Evolutionary conservation across 2,329 filamentous ascomycete species (phyloP), one percentile per base, ranked within the genome.

Genomic region (Elsinoe perseae): DNA sequence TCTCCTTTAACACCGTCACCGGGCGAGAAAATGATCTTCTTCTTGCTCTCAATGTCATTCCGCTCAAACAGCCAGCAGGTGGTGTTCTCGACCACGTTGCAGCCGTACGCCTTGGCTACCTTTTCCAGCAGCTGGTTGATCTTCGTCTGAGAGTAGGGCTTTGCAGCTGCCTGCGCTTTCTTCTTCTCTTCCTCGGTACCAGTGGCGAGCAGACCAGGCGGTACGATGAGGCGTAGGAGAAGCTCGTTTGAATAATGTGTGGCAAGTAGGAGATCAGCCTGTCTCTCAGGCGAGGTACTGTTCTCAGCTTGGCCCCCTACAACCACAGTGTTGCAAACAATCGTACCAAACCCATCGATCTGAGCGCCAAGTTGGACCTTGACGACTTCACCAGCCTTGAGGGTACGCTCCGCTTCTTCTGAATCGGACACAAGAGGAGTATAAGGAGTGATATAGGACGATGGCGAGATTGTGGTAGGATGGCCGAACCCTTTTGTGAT

Each of bases 281-380:
- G 76, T 60, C 89, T 85, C 64, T 87, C 89, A 56, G 83, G 82
- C 40, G 65, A 56, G 42, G 64, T 38, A 28, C 56, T 43, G 64
- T 95, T 75, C 64, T 80, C 79, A 62, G 82, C 84, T 52, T 80
- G 73, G 65, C 82, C 79, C 48, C 79, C 78, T 53, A 95, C 85
- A 58, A 96, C 73, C 64, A 97, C 80, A 59, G 89, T 95, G 74
- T 96, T 87, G 76, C 93, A 96, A 65, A 96, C 88, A 70, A 98
- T 96, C 64, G 92, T 87, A 65, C 89, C 90, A 69, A 97, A 95
- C 56, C 93, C 93, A 75, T 97, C 89, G 62, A 98, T 96, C 77
- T 98, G 93, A 54, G 93, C 93, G 68, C 93, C 93, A n/a, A 98
- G 83, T 77, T 98, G 93, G 71, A 98, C 93, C 83, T 98, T 98